Conservation (phyloP, 192 early-diverging fungal species). For the Endogone sp. region DNA sequence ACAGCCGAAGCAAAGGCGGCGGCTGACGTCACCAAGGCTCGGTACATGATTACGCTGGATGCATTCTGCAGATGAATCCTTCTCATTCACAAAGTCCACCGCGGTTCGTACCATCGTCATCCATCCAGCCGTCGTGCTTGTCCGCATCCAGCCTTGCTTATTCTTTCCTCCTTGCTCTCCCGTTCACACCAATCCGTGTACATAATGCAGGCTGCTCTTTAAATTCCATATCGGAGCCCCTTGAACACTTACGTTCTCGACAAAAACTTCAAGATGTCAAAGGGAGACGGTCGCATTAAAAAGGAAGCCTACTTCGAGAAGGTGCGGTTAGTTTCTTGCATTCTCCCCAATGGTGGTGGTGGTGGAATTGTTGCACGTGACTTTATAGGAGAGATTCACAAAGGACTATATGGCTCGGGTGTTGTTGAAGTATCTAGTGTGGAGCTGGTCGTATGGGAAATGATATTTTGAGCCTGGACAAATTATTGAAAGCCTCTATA, state of each 20-base stretch:
- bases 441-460: too few species aligned
- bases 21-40: too few species aligned
- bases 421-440: too few species aligned
- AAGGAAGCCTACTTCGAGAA: constrained; percentile 96
- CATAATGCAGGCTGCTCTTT: constrained; percentile 21
- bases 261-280: constrained; percentile 78
- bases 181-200: too few species aligned
- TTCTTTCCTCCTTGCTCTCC: background rate
- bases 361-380: background rate
- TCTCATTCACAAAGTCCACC: background rate
- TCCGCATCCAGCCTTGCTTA: too few species aligned
- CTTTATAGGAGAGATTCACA: too few species aligned
- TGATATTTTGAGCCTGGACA: too few species aligned
- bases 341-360: too few species aligned
- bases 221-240: constrained; percentile 44
- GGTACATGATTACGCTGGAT: too few species aligned
- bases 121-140: background rate
- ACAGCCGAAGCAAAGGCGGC: too few species aligned
- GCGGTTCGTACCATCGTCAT: background rate
- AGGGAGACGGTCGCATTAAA: constrained; percentile 88
- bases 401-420: too few species aligned
- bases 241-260: constrained; percentile 46
- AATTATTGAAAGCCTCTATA: too few species aligned
- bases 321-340: background rate
- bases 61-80: background rate